Conservation (phyloP, 345 rosid genomes). For the Tarenaya hassleriana region DNA sequence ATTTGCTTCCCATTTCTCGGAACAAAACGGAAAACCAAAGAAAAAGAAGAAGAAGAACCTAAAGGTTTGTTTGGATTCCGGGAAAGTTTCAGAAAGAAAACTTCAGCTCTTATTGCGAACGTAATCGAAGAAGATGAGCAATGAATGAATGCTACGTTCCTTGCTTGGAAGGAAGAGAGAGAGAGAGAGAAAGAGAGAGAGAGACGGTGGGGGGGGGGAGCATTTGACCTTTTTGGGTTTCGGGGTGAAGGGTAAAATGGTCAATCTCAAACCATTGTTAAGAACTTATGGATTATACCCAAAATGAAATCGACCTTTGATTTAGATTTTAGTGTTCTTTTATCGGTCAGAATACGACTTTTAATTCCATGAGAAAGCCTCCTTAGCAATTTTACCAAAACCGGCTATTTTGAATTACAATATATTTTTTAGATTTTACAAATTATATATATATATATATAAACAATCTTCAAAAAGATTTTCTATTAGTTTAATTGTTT, state of each 20-base stretch:
- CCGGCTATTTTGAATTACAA: too few relatives aligned
- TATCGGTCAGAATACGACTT: too few relatives aligned
- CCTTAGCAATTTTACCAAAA: too few relatives aligned
- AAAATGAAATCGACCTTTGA: conserved; percentile 32
- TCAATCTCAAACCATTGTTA: conserved; percentile 10
- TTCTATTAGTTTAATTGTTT: too few relatives aligned
- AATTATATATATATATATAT: too few relatives aligned
- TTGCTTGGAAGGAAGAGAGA: conserved; percentile 14
- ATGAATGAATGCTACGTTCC: conserved; percentile 18
- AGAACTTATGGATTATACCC: conserved; percentile 31
- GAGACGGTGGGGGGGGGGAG: conserved; percentile 25
- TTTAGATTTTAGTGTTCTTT: conserved; percentile 21
- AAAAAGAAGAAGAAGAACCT: background rate
- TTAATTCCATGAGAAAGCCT: too few relatives aligned
- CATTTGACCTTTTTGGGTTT: conserved; percentile 36
- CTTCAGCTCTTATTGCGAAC: conserved; percentile 8
- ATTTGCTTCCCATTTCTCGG: conserved; percentile 54
- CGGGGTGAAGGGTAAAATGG: conserved; percentile 29
- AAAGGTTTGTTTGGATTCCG: background rate
- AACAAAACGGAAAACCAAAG: background rate
- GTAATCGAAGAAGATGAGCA: conserved; percentile 1
- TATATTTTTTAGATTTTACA: too few relatives aligned
- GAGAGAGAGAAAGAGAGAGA: too few relatives aligned
- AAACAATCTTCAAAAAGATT: too few relatives aligned
- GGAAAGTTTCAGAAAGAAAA: too few relatives aligned